These are phyloP conservation scores for Metschnikowia reukaufii DNA, from an alignment of 805 yeast species.

Conservation along the genomic window DNA sequence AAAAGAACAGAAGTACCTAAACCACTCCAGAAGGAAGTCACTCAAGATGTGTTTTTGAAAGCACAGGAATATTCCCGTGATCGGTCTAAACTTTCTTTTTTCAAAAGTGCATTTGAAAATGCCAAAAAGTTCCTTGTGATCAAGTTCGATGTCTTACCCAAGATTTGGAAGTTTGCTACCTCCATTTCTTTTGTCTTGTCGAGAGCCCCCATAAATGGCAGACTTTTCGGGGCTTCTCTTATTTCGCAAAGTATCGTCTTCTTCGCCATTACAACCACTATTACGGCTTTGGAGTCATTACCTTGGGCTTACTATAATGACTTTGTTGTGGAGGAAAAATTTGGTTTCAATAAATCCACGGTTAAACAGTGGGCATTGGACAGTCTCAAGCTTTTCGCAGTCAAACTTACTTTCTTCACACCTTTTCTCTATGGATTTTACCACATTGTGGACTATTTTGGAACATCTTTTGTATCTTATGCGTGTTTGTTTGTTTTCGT, in stretches of 20 bases:
- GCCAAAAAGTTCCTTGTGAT: conserved; percentile 58
- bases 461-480: conserved; percentile 79
- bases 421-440: conserved; percentile 75
- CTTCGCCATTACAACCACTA: conserved; percentile 53
- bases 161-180: conserved; percentile 50
- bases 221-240: conserved; percentile 47
- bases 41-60: conserved; percentile 69
- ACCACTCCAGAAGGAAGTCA: conserved; percentile 63
- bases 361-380: conserved; percentile 70
- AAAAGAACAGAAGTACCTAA: conserved; percentile 57
- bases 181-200: conserved; percentile 56
- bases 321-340: conserved; percentile 88
- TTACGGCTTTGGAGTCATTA: conserved; percentile 54
- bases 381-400: conserved; percentile 54
- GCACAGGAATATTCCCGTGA: conserved; percentile 79
- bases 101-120: conserved; percentile 51
- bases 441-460: conserved; percentile 76
- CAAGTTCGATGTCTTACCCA: conserved; percentile 52
- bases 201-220: conserved; percentile 31
- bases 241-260: conserved; percentile 70
- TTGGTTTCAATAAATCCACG: conserved; percentile 90
- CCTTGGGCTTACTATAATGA: conserved; percentile 76
- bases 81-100: conserved; percentile 67
- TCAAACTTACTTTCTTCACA: conserved; percentile 61
- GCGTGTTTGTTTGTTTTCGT: conserved; percentile 67